Base-by-base conservation (phyloP, 1,139 yeast genomes). In the Debaryomycetaceae sp. region DNA sequence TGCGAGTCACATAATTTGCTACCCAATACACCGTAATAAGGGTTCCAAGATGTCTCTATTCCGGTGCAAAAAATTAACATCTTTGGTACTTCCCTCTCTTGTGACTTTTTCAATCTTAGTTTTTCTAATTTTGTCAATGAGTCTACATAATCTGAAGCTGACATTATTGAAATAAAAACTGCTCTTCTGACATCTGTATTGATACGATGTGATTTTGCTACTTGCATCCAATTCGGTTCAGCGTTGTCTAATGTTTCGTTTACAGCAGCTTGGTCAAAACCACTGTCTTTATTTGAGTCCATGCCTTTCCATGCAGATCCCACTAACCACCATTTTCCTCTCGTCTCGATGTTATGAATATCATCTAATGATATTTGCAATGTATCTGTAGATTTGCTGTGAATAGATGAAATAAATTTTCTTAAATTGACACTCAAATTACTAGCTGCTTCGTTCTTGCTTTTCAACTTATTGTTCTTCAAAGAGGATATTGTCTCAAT, bases 301-400 rank as follows among this genome's bases (percentile, higher is more conserved):
- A 56, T 54, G 1, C 91, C 91, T 54, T 80, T 86, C 97, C 98
- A 92, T 0, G 98, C 96, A 3, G 98, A 87, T 34, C 99, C 98
- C 30, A 94, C 91, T 33, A 92, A 71, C 99, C 98, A 94, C 99
- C 99, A 94, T 61, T 91, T 92, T 41, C 98, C 98, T 47, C 81
- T 78, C 0, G 83, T 78, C 9, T 82, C 87, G 22, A 87, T 75
- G 46, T 78, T 79, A 37, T 78, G 79, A 42, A 94, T 89, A 64
- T 94, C 99, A 36, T 79, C 83, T 28, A 94, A 67, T 2, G 88
- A 70, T 1, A 92, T 98, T 51, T 87, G 89, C 26, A 94, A 71
- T 1, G 98, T 87, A 40, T 92, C 98, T 31, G 70, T 67, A 34
- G 67, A 62, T 36, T 73, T 69, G 30, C 70, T 66, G 29, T 68